Conservation (phyloP, 108 stramenopile species). For the Chaetoceros muelleri region DNA sequence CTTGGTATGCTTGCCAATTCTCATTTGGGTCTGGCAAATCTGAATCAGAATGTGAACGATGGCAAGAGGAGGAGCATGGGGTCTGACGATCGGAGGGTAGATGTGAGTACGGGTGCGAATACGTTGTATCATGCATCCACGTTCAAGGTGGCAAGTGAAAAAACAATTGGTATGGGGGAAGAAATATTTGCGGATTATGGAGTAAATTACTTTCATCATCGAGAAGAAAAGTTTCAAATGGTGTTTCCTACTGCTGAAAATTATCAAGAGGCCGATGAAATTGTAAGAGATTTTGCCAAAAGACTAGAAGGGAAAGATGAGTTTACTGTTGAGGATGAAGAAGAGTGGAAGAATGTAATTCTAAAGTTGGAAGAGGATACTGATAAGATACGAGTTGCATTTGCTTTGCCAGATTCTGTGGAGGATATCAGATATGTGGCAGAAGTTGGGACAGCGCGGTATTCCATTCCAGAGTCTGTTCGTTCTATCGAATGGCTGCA, state of each 20-base stretch:
- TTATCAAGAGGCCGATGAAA: neutral
- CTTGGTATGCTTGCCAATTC: slow-evolving; percentile 44
- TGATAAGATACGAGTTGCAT: neutral
- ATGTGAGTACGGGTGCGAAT: neutral
- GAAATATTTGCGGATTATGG: slow-evolving; percentile 31
- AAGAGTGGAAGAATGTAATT: neutral
- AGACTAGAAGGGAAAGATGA: neutral
- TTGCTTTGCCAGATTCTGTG: neutral
- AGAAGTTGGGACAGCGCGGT: neutral
- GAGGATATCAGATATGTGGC: neutral
- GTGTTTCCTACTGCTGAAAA: neutral
- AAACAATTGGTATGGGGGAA: slow-evolving; percentile 26
- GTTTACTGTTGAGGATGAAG: neutral
- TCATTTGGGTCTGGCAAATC: slow-evolving; percentile 16
- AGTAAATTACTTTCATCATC: slow-evolving; percentile 10
- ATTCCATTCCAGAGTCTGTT: slow-evolving; percentile 1
- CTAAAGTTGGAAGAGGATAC: neutral
- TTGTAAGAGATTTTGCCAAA: slow-evolving; percentile 1
- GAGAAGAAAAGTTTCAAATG: slow-evolving; percentile 1
- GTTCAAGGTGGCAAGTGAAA: slow-evolving; percentile 2
- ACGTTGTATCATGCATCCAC: neutral
- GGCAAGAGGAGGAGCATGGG: neutral
- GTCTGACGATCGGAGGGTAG: neutral
- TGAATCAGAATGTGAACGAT: neutral
- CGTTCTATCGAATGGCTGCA: slow-evolving; percentile 22